Conservation (phyloP, 306 rosid species). For the Hylodesmum podocarpum region DNA sequence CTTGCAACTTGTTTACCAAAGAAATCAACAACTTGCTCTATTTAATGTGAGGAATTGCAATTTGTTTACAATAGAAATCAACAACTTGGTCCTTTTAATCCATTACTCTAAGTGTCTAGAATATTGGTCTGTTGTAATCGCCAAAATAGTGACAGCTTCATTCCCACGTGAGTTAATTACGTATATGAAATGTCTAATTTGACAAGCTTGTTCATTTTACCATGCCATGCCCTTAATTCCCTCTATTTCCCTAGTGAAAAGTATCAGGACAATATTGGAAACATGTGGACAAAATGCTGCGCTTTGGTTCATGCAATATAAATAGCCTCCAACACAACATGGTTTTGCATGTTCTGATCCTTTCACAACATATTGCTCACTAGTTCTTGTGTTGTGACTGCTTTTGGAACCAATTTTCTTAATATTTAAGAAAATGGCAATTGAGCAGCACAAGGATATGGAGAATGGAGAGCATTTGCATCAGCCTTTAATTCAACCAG, state of each 20-base stretch:
- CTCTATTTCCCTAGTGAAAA: too few species aligned
- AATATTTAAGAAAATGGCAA: conserved; percentile 44
- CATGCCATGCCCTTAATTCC: not conserved
- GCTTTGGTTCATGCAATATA: conserved; percentile 15
- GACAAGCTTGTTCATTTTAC: not conserved
- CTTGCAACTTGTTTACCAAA: conserved; percentile 27
- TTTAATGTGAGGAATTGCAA: too few species aligned
- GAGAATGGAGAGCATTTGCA: conserved; percentile 57
- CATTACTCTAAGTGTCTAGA: too few species aligned
- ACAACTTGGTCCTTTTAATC: conserved; percentile 3
- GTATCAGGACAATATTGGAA: conserved; percentile 18
- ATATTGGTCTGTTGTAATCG: too few species aligned
- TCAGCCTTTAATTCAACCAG: conserved; percentile 48
- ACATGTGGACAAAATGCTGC: not conserved
- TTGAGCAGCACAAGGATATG: conserved; percentile 49
- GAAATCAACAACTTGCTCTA: too few species aligned
- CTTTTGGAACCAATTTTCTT: not conserved
- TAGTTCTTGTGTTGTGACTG: not conserved
- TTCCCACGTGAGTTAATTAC: conserved; percentile 7
- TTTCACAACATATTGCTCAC: not conserved
- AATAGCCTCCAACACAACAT: conserved; percentile 3
- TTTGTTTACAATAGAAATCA: too few species aligned
- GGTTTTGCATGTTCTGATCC: conserved; percentile 33
- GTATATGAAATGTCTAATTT: not conserved
- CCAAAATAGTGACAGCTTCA: conserved; percentile 44